Evolutionary conservation across 371 early-diverging fungal genomes (phyloP), one percentile per base, ranked within the genome.

Genomic region (Apophysomyces elegans): DNA sequence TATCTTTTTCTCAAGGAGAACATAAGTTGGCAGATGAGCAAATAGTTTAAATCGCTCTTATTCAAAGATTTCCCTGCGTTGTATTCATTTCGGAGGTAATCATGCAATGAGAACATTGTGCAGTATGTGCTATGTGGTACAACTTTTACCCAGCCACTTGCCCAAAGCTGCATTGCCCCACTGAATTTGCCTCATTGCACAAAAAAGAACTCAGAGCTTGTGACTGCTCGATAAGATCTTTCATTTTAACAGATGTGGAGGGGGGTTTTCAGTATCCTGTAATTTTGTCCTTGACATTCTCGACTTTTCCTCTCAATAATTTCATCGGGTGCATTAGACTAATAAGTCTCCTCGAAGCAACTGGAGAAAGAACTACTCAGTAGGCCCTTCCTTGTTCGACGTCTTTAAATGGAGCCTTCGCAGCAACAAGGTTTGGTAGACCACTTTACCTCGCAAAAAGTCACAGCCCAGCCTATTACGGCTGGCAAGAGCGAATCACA

Each of bases 401-500:
- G 50, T 18, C 50, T 50, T 50, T 50, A 50, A 26, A 50, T 50
- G 50, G 50, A 50, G 21, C 50, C 50, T 18, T 50, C 50, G 21
- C 50, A 50, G 50, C 50, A 14, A 7, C 50, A 14, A 7, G 9
- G 21, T 26, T 50, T 50, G 50, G 50, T 26, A 9, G 50, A 50
- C 50, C 50, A 21, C 21, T 50, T 50, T 26, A 50, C 14, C 50
- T 26, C 50, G 50, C 8, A 50, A 21, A 50, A 50, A 26, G 21
- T 26, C 2, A 50, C 18, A 50, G 21, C 50, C 9, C 50, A 50
- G 50, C 21, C 50, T 50, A 21, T 21, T 4, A 50, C n/a, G 9
- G 21, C 50, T 7, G 21, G 21, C 9, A 26, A 18, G 14, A 26
- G 21, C 59, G 58, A 60, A 18, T 58, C 61, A 7, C 65, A 70